Base-by-base conservation (phyloP, 2,329 filamentous ascomycete genomes). In the Colletotrichum sp. region DNA sequence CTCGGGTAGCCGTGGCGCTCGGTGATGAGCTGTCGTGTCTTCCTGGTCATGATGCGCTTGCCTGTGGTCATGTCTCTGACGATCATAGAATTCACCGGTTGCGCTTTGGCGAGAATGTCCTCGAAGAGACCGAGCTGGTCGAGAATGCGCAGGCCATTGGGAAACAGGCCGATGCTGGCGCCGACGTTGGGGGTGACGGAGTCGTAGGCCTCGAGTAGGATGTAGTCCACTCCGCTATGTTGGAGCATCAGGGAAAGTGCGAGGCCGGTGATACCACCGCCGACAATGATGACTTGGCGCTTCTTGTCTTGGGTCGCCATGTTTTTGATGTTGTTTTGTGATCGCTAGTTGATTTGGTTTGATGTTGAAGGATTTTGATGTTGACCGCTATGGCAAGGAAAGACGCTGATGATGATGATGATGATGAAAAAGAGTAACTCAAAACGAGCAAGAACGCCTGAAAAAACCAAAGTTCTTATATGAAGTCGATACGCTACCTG, bases 111-210 rank as follows among this genome's bases (percentile, higher is more conserved):
- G 18, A 69, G 34, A 8, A 74, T 67, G 28, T 76, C 71, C 10
- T 75, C 13, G 78, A 78, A 85, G 43, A 83, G 76, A 1, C 87
- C 89, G 1, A 91, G 79, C 79, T 92, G 90, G 67, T 90, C 89
- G 1, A 90, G 79, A 8, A 91, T 86, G 1, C 86, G 82, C 6
- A 81, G 72, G 1, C 87, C 87, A 21, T 87, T 83, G 0, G 89
- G 82, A 0, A 84, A 75, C 1, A 91, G 77, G 2, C 83, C 87
- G 32, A 92, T 88, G 5, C 84, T 86, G 0, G 88, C 88, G 1
- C 90, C 90, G 0, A 87, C 81, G 24, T 85, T 81, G 0, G 89
- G 88, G 1, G 85, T 85, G 26, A 90, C 85, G 0, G 84, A 79
- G 0, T 75, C 30, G 61, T 86, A 81, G 0, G 82, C 80, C 76